phyloP scores from a whole-genome alignment of 139 green algal genomes.

The Tetradesmus obliquus region DNA sequence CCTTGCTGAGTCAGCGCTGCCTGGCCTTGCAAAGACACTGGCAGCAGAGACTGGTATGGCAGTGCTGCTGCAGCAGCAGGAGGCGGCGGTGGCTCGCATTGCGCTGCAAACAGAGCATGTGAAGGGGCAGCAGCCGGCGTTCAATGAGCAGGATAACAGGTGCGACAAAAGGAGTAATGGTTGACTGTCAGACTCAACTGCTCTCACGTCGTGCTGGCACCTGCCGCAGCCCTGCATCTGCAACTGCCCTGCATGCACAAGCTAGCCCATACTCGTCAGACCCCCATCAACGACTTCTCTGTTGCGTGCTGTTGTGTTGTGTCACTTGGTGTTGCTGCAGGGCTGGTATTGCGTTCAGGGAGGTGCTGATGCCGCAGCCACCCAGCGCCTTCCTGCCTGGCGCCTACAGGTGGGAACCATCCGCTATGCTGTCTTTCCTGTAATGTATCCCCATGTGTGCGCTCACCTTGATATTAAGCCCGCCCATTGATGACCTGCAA shows the following conservation, averaged over 20 bases:
- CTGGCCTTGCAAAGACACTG: slow-evolving; percentile 35
- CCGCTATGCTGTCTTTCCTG: no score
- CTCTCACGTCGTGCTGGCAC: no score
- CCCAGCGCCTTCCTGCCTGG: neutral
- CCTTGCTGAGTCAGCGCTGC: neutral
- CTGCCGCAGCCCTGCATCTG: neutral
- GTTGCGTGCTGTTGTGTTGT: neutral
- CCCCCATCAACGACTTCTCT: no score
- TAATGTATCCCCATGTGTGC: no score
- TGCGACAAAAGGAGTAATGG: neutral
- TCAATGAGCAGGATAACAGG: neutral
- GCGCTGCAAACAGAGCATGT: neutral
- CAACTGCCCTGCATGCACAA: neutral
- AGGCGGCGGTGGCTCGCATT: neutral
- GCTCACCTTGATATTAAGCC: no score
- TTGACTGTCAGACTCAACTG: neutral
- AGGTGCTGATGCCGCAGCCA: slow-evolving; percentile 8
- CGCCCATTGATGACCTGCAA: no score
- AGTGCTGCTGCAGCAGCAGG: slow-evolving; percentile 2
- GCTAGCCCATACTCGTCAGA: no score
- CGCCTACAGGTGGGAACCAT: neutral
- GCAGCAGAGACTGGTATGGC: slow-evolving; percentile 32
- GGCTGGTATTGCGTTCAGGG: neutral
- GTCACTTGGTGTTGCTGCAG: neutral
- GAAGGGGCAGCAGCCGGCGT: neutral